Base-by-base conservation (phyloP, 257 asterid species). In the Nicotiana tomentosiformis region DNA sequence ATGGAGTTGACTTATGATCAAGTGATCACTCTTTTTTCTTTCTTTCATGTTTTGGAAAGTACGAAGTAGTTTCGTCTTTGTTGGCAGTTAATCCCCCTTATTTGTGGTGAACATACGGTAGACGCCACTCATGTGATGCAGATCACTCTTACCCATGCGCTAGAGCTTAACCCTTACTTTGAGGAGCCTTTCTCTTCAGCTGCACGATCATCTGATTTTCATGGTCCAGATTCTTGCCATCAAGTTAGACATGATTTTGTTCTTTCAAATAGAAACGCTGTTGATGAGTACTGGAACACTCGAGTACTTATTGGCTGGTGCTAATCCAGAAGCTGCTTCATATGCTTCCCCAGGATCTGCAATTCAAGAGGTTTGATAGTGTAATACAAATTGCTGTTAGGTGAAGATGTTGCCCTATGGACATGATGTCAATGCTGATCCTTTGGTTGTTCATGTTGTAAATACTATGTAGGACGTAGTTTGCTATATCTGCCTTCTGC, bases 301-400 rank as follows among this genome's bases (percentile, higher is more conserved):
- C 87, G 98, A 93, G 92, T 95, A 92, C 83, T 90, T 96, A 78
- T 95, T 92, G 86, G 91, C 97, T 74, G 91, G 93, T 53, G 90
- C 96, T 65, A 90, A 91, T 85, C 84, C 97, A 78, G 89, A 88
- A 84, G 93, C 97, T 77, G 98, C 99, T 82, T 82, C 87, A 86
- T 93, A 90, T 74, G 98, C 98, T 83, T 95, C 93, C 87, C 99
- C 99, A 39, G 99, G 97, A 88, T 90, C 94, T 83, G 94, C 91
- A 79, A 97, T 92, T 85, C 91, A 86, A 84, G 97, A 95, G 97
- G 99, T 95, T 77, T 82, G 85, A 49, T 76, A 53, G 37, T 10
- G n/a, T 58, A 58, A 58, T 11, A 17, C 64, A 58, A 58, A 6
- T 58, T 17, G 26, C n/a, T 58, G 10, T 58, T 5, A 18, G 64